phyloP scores from a whole-genome alignment of 2,329 filamentous ascomycete species.

The Ambrosiella cleistominuta region DNA sequence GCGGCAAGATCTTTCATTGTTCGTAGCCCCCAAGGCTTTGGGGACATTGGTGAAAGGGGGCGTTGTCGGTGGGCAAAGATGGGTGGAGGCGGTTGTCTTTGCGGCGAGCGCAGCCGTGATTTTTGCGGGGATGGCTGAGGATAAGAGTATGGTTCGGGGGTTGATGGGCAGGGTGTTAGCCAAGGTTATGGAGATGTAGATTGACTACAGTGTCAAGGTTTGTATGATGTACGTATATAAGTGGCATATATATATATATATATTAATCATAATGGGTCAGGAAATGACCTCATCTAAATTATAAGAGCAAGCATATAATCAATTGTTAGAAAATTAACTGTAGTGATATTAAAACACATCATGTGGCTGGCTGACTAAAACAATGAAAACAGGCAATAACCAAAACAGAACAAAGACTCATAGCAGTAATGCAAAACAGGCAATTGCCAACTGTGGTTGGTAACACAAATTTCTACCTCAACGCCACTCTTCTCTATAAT shows the following conservation, averaged over 20 bases:
- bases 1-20: constrained; percentile 59
- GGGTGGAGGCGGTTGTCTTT: constrained; percentile 50
- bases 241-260: neutral
- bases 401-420: neutral
- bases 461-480: neutral
- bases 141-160: constrained; percentile 44
- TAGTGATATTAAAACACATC: neutral
- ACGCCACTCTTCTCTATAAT: too few species aligned
- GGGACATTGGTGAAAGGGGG: constrained; percentile 53
- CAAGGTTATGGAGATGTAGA: constrained; percentile 27
- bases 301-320: neutral
- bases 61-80: constrained; percentile 33
- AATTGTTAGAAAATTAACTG: neutral
- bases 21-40: constrained; percentile 62
- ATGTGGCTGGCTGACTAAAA: neutral
- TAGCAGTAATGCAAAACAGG: neutral
- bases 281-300: too few species aligned
- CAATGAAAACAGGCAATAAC: neutral
- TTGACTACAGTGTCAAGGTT: too few species aligned
- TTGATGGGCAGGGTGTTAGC: constrained; percentile 45
- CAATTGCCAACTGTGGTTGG: neutral
- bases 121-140: constrained; percentile 49
- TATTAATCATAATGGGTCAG: neutral
- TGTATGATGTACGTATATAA: neutral
- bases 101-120: constrained; percentile 51